Base-by-base conservation (phyloP, 2,329 filamentous ascomycete species). In the Diatrype stigma region DNA sequence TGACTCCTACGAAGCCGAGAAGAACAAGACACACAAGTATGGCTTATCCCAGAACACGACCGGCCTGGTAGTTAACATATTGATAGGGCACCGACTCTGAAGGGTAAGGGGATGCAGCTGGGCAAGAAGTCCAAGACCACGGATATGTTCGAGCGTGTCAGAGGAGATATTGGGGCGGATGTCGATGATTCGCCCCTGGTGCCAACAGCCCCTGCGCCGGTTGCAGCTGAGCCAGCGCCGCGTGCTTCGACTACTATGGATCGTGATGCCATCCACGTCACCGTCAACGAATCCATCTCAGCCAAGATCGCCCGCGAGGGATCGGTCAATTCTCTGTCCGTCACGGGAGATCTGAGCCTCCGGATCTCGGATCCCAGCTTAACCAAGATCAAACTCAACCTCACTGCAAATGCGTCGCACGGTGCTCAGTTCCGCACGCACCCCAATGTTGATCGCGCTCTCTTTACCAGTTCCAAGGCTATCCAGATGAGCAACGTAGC, bases 81-180 rank as follows among this genome's bases (percentile, higher is more conserved):
- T 14, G 32, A n/a, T 57, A 82, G 77, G 65, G 74, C 80, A 47
- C 67, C 82, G 64, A 82, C 89, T 47, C 82, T 86, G 53, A 90
- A 95, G 73, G 91, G 90, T 63, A 99, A 99, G 78, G 94, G 94
- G 60, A 99, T 99, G 95, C 93, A 97, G 72, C 79, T 99, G 51
- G 94, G 94, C 72, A 97, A 97, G 79, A 99, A 99, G 76, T 96
- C 90, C 54, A 97, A 97, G 78, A 92, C 90, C 21, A 96, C 89
- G 28, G 93, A 96, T 70, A 96, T 97, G 80, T 97, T 96, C 68
- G 93, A 97, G 72, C 89, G 92, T 64, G 92, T 99, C 32, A 87
- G 91, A 59, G 90, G 89, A 53, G 93, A 97, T 58, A 79, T 97
- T 67, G 92, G 91, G n/a, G 81, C 86, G 35, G 90, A 96, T 65